Evolutionary conservation across 192 early-diverging fungal species (phyloP).

Genomic region (Phlyctochytrium planicorne): DNA sequence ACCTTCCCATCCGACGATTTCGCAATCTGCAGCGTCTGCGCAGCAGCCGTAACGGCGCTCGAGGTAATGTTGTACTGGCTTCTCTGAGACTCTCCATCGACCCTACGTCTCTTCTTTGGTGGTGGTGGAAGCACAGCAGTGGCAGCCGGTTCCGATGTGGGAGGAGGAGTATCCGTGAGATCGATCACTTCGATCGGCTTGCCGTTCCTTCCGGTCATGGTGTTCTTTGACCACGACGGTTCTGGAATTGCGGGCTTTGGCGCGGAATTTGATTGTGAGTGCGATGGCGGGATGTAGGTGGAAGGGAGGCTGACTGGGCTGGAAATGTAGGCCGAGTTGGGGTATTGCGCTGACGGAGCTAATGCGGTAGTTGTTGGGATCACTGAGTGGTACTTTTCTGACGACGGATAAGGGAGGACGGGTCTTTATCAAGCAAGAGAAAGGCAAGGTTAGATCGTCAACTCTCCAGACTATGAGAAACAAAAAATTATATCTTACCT

Average conservation of each 20-base stretch:
- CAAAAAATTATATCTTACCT: too few species aligned
- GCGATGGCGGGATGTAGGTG: not conserved
- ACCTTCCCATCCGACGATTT: not conserved
- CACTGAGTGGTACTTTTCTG: too few species aligned
- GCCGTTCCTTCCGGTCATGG: not conserved
- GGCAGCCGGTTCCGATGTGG: not conserved
- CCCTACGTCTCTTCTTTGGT: not conserved
- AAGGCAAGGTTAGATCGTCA: too few species aligned
- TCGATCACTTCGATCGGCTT: not conserved
- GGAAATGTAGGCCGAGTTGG: too few species aligned
- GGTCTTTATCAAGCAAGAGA: too few species aligned
- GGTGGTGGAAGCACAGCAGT: not conserved
- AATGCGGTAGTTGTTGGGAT: too few species aligned
- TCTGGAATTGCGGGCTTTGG: too few species aligned
- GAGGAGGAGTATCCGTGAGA: not conserved
- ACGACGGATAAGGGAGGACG: too few species aligned
- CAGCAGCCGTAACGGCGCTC: not conserved
- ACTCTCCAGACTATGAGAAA: too few species aligned
- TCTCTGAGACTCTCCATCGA: not conserved
- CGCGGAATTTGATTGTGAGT: too few species aligned
- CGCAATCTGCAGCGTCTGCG: not conserved
- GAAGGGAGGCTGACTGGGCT: too few species aligned
- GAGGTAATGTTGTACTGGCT: not conserved
- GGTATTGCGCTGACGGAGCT: too few species aligned
- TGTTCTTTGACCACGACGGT: not conserved